Evolutionary conservation across 345 rosid genomes (phyloP).

Genomic region (Hibiscus trionum): DNA sequence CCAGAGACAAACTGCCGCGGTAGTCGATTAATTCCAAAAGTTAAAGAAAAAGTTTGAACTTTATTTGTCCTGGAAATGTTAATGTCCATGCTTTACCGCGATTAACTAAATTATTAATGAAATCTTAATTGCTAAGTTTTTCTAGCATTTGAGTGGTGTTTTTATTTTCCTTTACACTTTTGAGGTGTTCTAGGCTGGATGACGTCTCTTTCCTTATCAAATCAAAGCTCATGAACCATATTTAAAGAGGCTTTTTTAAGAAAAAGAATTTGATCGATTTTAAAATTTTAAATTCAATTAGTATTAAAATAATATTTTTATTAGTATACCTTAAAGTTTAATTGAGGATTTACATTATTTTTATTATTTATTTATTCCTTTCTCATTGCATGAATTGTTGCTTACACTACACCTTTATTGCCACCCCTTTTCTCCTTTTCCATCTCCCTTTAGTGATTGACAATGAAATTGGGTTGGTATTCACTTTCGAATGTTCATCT

Average conservation of each 20-base stretch:
- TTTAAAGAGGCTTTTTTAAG: too few relatives aligned
- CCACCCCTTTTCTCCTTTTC: background rate
- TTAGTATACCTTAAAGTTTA: too few relatives aligned
- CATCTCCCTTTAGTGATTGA: background rate
- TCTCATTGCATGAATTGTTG: background rate
- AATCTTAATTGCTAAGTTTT: slow-evolving; percentile 22
- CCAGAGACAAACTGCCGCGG: background rate
- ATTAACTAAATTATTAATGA: background rate
- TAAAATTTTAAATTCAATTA: too few relatives aligned
- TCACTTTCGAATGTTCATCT: background rate
- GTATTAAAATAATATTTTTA: too few relatives aligned
- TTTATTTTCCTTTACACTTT: slow-evolving; percentile 5
- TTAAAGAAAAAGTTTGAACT: background rate
- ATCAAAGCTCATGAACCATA: background rate
- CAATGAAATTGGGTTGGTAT: background rate
- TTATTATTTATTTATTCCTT: background rate
- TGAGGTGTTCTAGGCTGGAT: slow-evolving; percentile 26
- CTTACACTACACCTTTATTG: background rate
- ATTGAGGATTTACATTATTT: background rate
- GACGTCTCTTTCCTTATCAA: background rate
- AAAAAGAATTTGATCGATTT: too few relatives aligned
- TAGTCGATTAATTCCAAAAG: slow-evolving; percentile 9
- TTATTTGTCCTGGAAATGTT: background rate
- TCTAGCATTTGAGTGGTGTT: background rate
- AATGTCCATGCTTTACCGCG: background rate